Conservation (phyloP, 2,329 filamentous ascomycete genomes). For the Mycosphaerella sp. region DNA sequence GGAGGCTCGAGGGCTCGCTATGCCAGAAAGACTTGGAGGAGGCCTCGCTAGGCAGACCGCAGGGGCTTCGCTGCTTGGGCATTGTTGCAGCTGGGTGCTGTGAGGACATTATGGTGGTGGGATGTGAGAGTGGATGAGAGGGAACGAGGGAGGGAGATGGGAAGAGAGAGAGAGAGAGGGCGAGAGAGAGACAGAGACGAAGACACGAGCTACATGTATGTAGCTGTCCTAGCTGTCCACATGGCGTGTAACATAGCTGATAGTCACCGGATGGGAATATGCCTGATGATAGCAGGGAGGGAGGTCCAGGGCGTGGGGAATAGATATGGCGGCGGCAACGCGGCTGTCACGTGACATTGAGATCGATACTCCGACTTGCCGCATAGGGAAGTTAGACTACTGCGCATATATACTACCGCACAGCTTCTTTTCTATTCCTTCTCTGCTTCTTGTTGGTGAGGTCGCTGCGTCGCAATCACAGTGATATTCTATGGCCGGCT, state of each 20-base stretch:
- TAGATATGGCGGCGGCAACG: too few relatives aligned
- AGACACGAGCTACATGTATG: too few relatives aligned
- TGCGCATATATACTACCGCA: background rate
- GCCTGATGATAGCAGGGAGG: background rate
- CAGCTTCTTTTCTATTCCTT: background rate
- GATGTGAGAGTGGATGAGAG: background rate
- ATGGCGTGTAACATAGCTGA: slow-evolving; percentile 4
- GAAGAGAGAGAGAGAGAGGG: background rate
- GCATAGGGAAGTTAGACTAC: too few relatives aligned
- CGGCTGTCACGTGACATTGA: too few relatives aligned
- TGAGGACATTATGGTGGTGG: background rate
- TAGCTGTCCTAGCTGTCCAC: background rate
- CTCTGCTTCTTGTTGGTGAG: background rate
- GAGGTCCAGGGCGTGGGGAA: background rate
- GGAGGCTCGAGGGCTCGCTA: slow-evolving; percentile 55
- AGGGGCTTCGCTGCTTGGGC: slow-evolving; percentile 20
- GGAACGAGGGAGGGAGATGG: background rate
- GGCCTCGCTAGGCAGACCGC: slow-evolving; percentile 22
- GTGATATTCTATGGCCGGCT: slow-evolving; percentile 43
- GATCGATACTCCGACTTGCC: too few relatives aligned
- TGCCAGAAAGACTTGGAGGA: slow-evolving; percentile 63
- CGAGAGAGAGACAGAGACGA: background rate
- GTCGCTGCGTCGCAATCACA: background rate
- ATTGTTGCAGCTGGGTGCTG: slow-evolving; percentile 15
- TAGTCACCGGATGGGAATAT: slow-evolving; percentile 11